Evolutionary conservation across 441 rosid genomes (phyloP).

Genomic region (Isatis lusitanica): DNA sequence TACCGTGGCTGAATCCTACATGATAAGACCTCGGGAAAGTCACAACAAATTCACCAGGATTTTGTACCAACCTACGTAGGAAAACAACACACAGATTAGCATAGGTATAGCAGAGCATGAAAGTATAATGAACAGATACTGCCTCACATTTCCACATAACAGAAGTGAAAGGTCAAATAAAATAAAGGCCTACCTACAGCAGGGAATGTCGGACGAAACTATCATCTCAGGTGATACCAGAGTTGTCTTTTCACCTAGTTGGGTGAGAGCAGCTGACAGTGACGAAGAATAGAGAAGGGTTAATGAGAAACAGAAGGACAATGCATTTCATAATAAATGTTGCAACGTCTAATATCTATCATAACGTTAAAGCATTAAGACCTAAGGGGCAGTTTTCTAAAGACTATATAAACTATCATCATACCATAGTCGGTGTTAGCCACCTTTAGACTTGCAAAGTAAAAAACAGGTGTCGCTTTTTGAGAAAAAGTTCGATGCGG

Average conservation of each 20-base stretch:
- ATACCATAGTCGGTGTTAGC: not conserved
- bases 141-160: conserved; percentile 20
- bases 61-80: conserved; percentile 82
- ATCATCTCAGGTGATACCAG: conserved; percentile 88
- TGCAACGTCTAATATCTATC: not conserved
- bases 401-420: not conserved
- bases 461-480: not conserved
- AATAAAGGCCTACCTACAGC: conserved; percentile 75
- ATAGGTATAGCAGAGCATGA: conserved; percentile 36
- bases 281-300: conserved; percentile 35
- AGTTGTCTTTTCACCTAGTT: conserved; percentile 98
- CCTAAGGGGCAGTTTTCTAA: conserved; percentile 8
- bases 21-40: conserved; percentile 99
- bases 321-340: not conserved
- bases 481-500: not conserved
- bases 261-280: conserved; percentile 74
- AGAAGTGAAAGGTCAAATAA: conserved; percentile 11
- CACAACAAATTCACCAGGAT: conserved; percentile 99
- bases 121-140: conserved; percentile 16
- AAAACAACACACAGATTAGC: conserved; percentile 36
- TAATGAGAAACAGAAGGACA: conserved; percentile 17
- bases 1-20: conserved; percentile 99
- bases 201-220: conserved; percentile 85
- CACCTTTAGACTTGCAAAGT: not conserved
- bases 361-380: not conserved